Conservation (phyloP, 257 asterid genomes). For the Schizonepeta tenuifolia region DNA sequence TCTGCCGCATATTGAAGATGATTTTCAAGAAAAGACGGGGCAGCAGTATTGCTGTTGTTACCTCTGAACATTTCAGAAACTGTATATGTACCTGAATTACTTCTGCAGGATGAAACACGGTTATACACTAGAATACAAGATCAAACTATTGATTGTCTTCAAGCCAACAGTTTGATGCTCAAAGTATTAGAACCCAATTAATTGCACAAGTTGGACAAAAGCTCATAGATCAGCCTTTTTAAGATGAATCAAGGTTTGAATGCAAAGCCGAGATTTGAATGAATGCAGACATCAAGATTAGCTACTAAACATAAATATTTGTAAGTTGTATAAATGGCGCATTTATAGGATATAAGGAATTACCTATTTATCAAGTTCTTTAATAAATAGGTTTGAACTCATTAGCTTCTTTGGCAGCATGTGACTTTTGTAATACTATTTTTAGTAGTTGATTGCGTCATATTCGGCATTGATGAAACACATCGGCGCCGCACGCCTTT, state of each 20-base stretch:
- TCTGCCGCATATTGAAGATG: conserved; percentile 55
- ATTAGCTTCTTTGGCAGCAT: conserved; percentile 27
- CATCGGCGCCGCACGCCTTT: background rate
- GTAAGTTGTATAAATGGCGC: background rate
- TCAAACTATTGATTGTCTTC: background rate
- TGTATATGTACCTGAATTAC: conserved; percentile 24
- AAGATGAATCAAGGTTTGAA: too few species aligned
- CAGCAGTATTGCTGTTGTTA: conserved; percentile 49
- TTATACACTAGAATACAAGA: conserved; percentile 28
- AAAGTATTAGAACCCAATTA: background rate
- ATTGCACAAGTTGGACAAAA: background rate
- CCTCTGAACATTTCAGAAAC: conserved; percentile 60
- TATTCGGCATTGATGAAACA: conserved; percentile 21
- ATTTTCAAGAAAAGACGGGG: conserved; percentile 53
- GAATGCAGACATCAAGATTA: background rate
- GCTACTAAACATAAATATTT: conserved; percentile 1
- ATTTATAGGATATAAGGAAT: background rate
- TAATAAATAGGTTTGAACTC: conserved; percentile 25
- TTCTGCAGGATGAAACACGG: conserved; percentile 37
- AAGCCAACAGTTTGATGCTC: conserved; percentile 11
- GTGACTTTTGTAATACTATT: conserved; percentile 23
- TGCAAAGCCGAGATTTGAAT: conserved; percentile 1
- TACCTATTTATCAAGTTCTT: conserved; percentile 5
- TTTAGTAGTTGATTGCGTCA: conserved; percentile 19
- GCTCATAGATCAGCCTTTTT: too few species aligned